A percentile compares a stretch with the other conserved stretches of the same genome.
Conservation (phyloP, 805 yeast species). For the Metschnikowia lunata region DNA sequence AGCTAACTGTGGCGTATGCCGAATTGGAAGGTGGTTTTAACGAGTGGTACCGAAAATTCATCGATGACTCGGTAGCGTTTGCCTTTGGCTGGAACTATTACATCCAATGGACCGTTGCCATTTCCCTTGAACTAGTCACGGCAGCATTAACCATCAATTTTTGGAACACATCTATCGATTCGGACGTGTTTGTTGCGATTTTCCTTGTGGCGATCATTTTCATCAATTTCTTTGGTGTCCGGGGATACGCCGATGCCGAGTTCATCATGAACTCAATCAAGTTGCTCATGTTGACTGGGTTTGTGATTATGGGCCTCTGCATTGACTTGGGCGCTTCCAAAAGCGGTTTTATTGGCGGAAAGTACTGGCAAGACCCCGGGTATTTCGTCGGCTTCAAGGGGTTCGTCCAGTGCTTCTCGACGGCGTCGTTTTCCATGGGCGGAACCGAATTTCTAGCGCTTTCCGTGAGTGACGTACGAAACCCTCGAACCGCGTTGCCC, state of each 20-base stretch:
- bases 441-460: constrained; percentile 39
- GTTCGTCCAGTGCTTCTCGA: constrained; percentile 35
- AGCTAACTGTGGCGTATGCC: constrained; percentile 55
- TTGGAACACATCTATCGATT: constrained; percentile 48
- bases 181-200: constrained; percentile 55
- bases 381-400: constrained; percentile 37
- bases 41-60: constrained; percentile 25
- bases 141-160: constrained; percentile 48
- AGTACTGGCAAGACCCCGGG: constrained; percentile 39
- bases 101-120: constrained; percentile 25
- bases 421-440: constrained; percentile 39
- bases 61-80: constrained; percentile 36
- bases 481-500: constrained; percentile 39
- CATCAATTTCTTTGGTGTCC: constrained; percentile 44
- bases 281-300: constrained; percentile 37
- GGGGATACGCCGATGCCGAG: constrained; percentile 45
- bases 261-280: constrained; percentile 36
- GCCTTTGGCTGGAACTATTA: constrained; percentile 38
- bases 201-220: constrained; percentile 43
- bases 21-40: constrained; percentile 40
- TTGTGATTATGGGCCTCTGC: constrained; percentile 38
- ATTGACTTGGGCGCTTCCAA: constrained; percentile 32
- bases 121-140: constrained; percentile 18
- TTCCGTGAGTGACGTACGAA: constrained; percentile 35
- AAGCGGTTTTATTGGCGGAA: constrained; percentile 36